A percentile compares a stretch with the other conserved stretches of the same genome.
Evolutionary conservation across 257 asterid genomes (phyloP).

Genomic region (Ocimum tenuiflorum): DNA sequence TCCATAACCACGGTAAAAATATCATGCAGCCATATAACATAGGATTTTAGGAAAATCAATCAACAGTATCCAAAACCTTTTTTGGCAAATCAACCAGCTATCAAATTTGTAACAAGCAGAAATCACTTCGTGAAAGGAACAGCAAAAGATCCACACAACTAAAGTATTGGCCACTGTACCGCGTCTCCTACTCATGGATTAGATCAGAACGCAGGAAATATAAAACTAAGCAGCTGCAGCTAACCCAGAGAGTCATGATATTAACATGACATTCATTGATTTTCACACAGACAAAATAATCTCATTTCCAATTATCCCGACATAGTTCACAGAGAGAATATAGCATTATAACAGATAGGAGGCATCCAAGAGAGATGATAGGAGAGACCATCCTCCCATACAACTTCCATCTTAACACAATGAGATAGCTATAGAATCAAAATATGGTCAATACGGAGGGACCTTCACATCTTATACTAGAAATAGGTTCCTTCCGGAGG

Average conservation of each 20-base stretch:
- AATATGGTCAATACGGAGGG: conserved; percentile 20
- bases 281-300: conserved; percentile 13
- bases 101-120: too few relatives aligned
- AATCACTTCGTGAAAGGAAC: too few relatives aligned
- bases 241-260: not conserved
- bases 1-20: too few relatives aligned
- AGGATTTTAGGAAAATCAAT: too few relatives aligned
- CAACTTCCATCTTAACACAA: conserved; percentile 19
- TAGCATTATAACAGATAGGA: not conserved
- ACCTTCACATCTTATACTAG: conserved; percentile 32
- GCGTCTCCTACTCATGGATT: too few relatives aligned
- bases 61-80: too few relatives aligned
- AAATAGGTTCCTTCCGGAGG: conserved; percentile 89
- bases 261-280: not conserved
- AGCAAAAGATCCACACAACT: too few relatives aligned
- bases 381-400: conserved; percentile 6
- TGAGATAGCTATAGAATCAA: not conserved
- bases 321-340: conserved; percentile 12
- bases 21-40: too few relatives aligned
- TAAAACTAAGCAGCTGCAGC: too few relatives aligned
- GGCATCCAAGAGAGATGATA: conserved; percentile 11
- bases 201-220: too few relatives aligned
- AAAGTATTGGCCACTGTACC: too few relatives aligned
- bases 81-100: too few relatives aligned
- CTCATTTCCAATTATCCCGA: conserved; percentile 14